Evolutionary conservation across 345 rosid species (phyloP).

Genomic region (Ceriops tagal): DNA sequence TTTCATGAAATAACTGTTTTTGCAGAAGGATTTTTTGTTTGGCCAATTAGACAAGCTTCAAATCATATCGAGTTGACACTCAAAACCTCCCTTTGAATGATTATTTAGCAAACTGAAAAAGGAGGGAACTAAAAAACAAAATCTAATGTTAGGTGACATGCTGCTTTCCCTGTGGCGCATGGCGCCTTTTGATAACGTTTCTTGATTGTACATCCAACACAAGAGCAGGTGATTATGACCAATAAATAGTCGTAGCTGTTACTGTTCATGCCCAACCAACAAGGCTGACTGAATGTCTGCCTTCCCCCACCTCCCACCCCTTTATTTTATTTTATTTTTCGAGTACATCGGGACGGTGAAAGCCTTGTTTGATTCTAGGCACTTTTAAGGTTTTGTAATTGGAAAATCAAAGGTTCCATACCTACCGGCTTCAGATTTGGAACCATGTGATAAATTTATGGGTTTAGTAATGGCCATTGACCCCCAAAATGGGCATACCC

Average conservation of each 20-base stretch:
- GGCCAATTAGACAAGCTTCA: no score
- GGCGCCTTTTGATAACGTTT: slow-evolving; percentile 12
- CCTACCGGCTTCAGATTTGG: neutral
- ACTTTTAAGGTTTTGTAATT: neutral
- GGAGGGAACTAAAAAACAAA: neutral
- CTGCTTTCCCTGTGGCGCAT: slow-evolving; percentile 20
- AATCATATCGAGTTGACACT: no score
- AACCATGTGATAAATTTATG: neutral
- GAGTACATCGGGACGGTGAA: no score
- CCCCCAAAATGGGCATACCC: slow-evolving; percentile 2
- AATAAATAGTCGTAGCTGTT: slow-evolving; percentile 5
- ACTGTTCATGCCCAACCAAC: slow-evolving; percentile 2
- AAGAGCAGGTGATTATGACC: slow-evolving; percentile 10
- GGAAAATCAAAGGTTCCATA: neutral
- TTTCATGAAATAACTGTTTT: no score
- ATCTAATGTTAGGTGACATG: slow-evolving; percentile 29
- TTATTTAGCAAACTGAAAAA: neutral
- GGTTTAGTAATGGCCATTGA: neutral
- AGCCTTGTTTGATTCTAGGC: slow-evolving; percentile 6
- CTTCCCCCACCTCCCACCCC: no score
- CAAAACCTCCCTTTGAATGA: no score
- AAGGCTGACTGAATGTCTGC: no score
- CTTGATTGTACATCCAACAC: slow-evolving; percentile 10
- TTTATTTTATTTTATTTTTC: no score
- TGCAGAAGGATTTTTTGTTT: no score